These are phyloP conservation scores for Camelina hispida DNA, from an alignment of 345 rosid genomes.

Conservation along the genomic window DNA sequence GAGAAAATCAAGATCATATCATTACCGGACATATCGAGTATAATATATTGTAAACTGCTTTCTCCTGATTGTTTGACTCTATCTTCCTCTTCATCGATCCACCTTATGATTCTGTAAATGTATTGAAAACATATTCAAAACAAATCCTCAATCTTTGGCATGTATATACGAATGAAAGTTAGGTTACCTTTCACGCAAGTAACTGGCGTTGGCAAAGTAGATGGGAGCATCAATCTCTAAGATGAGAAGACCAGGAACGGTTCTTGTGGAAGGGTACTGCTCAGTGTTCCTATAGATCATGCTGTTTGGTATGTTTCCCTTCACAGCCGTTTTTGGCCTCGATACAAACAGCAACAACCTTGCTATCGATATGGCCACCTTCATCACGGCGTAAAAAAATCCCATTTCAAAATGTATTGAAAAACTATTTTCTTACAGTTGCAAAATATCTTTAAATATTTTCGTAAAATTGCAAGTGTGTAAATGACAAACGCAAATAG, in stretches of 20 bases:
- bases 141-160: not conserved
- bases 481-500: too few species aligned
- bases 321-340: constrained; percentile 70
- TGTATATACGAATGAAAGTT: not conserved
- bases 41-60: constrained; percentile 67
- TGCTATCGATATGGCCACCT: constrained; percentile 73
- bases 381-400: not conserved
- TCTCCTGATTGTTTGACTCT: constrained; percentile 63
- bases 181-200: constrained; percentile 86
- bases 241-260: constrained; percentile 74
- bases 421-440: too few species aligned
- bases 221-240: constrained; percentile 88
- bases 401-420: not conserved
- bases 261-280: constrained; percentile 70
- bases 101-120: constrained; percentile 68
- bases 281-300: constrained; percentile 73
- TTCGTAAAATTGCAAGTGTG: too few species aligned
- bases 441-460: too few species aligned
- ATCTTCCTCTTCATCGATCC: constrained; percentile 89
- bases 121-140: not conserved
- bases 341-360: constrained; percentile 76
- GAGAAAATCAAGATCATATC: constrained; percentile 6
- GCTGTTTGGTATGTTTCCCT: constrained; percentile 89
- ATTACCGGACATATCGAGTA: constrained; percentile 80
- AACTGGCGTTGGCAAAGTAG: constrained; percentile 85